phyloP scores from a whole-genome alignment of 495 filamentous ascomycete genomes.

The Mycothermus thermophilus region DNA sequence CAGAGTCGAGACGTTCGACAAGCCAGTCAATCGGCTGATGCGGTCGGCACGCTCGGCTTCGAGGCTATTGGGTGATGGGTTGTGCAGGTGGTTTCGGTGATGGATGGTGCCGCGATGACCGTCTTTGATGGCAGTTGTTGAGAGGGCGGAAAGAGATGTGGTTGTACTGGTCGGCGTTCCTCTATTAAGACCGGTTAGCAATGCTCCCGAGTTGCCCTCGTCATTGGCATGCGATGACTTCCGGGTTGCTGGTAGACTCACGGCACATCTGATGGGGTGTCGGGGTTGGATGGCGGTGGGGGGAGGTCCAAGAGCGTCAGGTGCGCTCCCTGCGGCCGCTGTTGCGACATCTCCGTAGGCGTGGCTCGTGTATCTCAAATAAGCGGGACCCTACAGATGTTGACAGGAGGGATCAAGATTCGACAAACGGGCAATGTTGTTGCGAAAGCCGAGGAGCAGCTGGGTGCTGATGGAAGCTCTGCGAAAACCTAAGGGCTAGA shows the following conservation, averaged over 20 bases:
- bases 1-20: slow-evolving; percentile 62
- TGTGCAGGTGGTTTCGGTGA: slow-evolving; percentile 43
- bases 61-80: slow-evolving; percentile 50
- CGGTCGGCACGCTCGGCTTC: slow-evolving; percentile 88
- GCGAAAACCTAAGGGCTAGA: too few species aligned
- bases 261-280: slow-evolving; percentile 86
- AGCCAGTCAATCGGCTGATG: slow-evolving; percentile 76
- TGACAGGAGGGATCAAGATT: too few species aligned
- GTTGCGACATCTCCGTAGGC: slow-evolving; percentile 32
- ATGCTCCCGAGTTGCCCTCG: too few species aligned
- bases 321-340: too few species aligned
- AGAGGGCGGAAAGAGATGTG: slow-evolving; percentile 72
- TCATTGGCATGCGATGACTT: too few species aligned
- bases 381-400: too few species aligned
- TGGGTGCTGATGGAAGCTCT: too few species aligned
- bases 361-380: too few species aligned
- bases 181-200: slow-evolving; percentile 30
- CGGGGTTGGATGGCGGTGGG: slow-evolving; percentile 66
- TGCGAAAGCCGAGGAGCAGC: too few species aligned
- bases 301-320: slow-evolving; percentile 77
- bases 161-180: slow-evolving; percentile 86
- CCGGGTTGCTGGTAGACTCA: slow-evolving; percentile 45
- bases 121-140: slow-evolving; percentile 87
- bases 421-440: too few species aligned
- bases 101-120: slow-evolving; percentile 59